A percentile compares a stretch with the other conserved stretches of the same genome.
Evolutionary conservation across 768 basidiomycete species (phyloP).

Genomic region (Boletus rex-veris): DNA sequence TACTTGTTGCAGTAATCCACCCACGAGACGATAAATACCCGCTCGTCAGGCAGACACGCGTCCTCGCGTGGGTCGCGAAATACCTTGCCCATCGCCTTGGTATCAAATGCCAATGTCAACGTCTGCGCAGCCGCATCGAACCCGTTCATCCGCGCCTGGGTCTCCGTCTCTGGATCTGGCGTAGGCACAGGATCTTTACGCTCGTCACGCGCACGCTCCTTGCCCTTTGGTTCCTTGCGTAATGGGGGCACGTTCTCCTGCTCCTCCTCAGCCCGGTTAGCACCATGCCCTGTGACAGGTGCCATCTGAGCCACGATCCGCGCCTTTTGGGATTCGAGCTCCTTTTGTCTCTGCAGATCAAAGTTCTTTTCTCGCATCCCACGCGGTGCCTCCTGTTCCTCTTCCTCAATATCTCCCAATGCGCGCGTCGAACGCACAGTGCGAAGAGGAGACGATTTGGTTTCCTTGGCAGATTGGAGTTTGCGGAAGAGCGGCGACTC

Average conservation of each 20-base stretch:
- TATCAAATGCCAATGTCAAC: slow-evolving; percentile 61
- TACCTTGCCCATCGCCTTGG: slow-evolving; percentile 56
- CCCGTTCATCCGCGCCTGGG: slow-evolving; percentile 41
- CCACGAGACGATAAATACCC: slow-evolving; percentile 96
- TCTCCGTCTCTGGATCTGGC: slow-evolving; percentile 21
- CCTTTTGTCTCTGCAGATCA: slow-evolving; percentile 54
- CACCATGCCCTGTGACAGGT: slow-evolving; percentile 36
- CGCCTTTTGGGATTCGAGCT: slow-evolving; percentile 87
- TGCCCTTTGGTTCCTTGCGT: slow-evolving; percentile 31
- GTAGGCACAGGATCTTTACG: slow-evolving; percentile 12
- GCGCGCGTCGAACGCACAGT: slow-evolving; percentile 37
- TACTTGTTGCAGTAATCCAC: slow-evolving; percentile 99
- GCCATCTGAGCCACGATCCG: slow-evolving; percentile 94
- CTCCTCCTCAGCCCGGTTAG: slow-evolving; percentile 33
- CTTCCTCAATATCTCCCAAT: slow-evolving; percentile 46
- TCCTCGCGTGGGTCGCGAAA: slow-evolving; percentile 65
- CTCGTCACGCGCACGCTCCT: slow-evolving; percentile 28
- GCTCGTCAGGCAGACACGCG: slow-evolving; percentile 54
- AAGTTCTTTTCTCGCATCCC: slow-evolving; percentile 38
- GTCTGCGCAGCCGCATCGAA: slow-evolving; percentile 65
- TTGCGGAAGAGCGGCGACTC: slow-evolving; percentile 44
- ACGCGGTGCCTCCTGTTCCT: slow-evolving; percentile 39
- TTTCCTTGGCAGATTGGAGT: slow-evolving; percentile 49
- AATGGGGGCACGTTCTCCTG: slow-evolving; percentile 33
- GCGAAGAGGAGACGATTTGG: slow-evolving; percentile 54